phyloP scores from a whole-genome alignment of 2,329 filamentous ascomycete species.

The Fusarium lateritium region DNA sequence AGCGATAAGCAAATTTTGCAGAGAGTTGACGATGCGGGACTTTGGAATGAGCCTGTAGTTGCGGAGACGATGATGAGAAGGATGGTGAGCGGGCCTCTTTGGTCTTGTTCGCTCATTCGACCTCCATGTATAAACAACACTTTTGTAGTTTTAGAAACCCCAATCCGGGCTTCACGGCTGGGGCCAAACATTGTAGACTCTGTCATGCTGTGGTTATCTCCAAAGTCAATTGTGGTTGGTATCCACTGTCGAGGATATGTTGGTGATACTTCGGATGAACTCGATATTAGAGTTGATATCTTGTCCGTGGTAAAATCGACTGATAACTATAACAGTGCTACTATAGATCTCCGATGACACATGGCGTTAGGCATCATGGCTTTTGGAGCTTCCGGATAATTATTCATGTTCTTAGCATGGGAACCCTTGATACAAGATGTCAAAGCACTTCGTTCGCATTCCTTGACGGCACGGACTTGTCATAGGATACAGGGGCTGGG shows the following conservation, averaged over 20 bases:
- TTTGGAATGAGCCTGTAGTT: constrained; percentile 33
- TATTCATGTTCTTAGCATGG: constrained; percentile 30
- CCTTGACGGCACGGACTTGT: constrained; percentile 5
- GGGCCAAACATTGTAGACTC: constrained; percentile 23
- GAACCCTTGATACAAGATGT: constrained; percentile 32
- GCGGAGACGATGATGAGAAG: constrained; percentile 40
- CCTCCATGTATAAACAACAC: constrained; percentile 48
- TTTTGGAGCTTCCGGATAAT: constrained; percentile 22
- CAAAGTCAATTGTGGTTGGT: constrained; percentile 9
- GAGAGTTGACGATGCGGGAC: constrained; percentile 24
- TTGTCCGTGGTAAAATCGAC: not conserved
- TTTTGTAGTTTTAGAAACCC: constrained; percentile 50
- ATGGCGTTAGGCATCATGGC: constrained; percentile 12
- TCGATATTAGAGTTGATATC: not conserved
- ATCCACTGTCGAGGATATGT: not conserved
- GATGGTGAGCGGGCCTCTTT: constrained; percentile 29
- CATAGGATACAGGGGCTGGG: constrained; percentile 18
- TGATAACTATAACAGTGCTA: constrained; percentile 5
- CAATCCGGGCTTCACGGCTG: constrained; percentile 31
- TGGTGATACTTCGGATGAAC: not conserved
- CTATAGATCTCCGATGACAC: constrained; percentile 11
- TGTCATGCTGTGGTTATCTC: constrained; percentile 20
- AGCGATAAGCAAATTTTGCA: constrained; percentile 67
- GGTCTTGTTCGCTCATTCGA: constrained; percentile 27
- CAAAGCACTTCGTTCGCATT: constrained; percentile 18